These are phyloP conservation scores for Fusarium gaditjirri DNA, from an alignment of 2,329 filamentous ascomycete genomes.

Conservation along the genomic window DNA sequence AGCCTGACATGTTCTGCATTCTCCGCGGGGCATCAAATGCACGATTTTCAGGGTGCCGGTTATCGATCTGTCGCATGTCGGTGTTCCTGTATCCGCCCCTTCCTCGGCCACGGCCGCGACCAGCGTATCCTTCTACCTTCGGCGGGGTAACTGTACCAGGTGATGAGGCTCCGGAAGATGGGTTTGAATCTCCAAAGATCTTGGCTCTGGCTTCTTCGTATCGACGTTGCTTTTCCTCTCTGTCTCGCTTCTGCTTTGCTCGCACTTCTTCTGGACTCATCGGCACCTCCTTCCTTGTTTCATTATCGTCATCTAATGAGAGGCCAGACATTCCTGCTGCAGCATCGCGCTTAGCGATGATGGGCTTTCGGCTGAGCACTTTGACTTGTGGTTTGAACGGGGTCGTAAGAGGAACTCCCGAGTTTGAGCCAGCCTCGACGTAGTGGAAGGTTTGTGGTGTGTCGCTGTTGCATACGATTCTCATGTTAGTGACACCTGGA, in stretches of 20 bases:
- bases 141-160: slow-evolving; percentile 71
- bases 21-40: slow-evolving; percentile 46
- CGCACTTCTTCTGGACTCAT: slow-evolving; percentile 81
- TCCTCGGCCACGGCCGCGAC: slow-evolving; percentile 60
- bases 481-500: slow-evolving; percentile 9
- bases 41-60: slow-evolving; percentile 46
- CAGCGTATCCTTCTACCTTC: slow-evolving; percentile 49
- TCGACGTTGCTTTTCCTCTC: slow-evolving; percentile 88
- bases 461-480: slow-evolving; percentile 63
- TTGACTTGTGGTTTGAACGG: slow-evolving; percentile 85
- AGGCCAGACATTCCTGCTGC: slow-evolving; percentile 59
- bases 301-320: slow-evolving; percentile 64
- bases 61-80: slow-evolving; percentile 47
- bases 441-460: slow-evolving; percentile 79
- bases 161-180: slow-evolving; percentile 68
- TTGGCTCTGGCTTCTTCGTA: slow-evolving; percentile 91
- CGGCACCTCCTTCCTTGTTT: slow-evolving; percentile 70
- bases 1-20: slow-evolving; percentile 41
- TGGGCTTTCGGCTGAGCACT: slow-evolving; percentile 84
- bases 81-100: slow-evolving; percentile 50
- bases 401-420: slow-evolving; percentile 64
- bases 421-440: slow-evolving; percentile 69
- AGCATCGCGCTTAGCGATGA: slow-evolving; percentile 68
- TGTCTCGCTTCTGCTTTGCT: slow-evolving; percentile 79
- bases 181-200: slow-evolving; percentile 76